Conservation (phyloP, 2,329 filamentous ascomycete genomes). For the Corynespora cassiicola region DNA sequence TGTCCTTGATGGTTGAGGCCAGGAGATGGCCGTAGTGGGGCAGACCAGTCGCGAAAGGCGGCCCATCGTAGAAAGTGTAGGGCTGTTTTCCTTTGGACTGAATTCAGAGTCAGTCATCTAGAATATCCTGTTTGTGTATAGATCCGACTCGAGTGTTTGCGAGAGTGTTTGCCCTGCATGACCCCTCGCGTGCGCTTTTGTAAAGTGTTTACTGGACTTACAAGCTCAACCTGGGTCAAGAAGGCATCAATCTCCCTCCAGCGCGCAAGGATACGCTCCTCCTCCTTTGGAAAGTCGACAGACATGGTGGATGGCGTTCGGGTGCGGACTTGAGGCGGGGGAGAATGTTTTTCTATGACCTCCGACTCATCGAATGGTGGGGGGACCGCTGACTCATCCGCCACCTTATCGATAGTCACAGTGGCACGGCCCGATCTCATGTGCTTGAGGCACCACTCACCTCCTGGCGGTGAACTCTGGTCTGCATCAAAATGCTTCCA, state of each 20-base stretch:
- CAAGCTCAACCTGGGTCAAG: slow-evolving; percentile 81
- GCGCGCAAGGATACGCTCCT: slow-evolving; percentile 81
- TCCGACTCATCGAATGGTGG: slow-evolving; percentile 30
- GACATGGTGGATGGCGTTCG: slow-evolving; percentile 63
- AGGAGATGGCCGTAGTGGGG: slow-evolving; percentile 79
- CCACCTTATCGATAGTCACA: slow-evolving; percentile 27
- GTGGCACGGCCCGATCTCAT: background rate
- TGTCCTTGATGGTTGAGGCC: slow-evolving; percentile 95
- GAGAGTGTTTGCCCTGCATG: no score
- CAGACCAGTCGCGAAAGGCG: slow-evolving; percentile 62
- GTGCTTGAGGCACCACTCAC: background rate
- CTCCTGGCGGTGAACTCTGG: background rate
- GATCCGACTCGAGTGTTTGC: no score
- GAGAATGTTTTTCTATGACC: slow-evolving; percentile 33
- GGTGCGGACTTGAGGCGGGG: slow-evolving; percentile 25
- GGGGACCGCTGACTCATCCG: slow-evolving; percentile 24
- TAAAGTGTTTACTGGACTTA: no score
- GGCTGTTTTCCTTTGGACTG: slow-evolving; percentile 76
- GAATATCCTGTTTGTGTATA: no score
- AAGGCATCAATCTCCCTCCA: slow-evolving; percentile 96
- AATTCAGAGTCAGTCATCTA: slow-evolving; percentile 2
- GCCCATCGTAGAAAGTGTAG: slow-evolving; percentile 91
- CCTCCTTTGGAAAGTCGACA: slow-evolving; percentile 91
- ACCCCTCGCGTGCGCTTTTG: no score
- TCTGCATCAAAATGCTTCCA: no score